A percentile compares a stretch with the other conserved stretches of the same genome.
Conservation (phyloP, 495 filamentous ascomycete species). For the Penicillium ucsense region DNA sequence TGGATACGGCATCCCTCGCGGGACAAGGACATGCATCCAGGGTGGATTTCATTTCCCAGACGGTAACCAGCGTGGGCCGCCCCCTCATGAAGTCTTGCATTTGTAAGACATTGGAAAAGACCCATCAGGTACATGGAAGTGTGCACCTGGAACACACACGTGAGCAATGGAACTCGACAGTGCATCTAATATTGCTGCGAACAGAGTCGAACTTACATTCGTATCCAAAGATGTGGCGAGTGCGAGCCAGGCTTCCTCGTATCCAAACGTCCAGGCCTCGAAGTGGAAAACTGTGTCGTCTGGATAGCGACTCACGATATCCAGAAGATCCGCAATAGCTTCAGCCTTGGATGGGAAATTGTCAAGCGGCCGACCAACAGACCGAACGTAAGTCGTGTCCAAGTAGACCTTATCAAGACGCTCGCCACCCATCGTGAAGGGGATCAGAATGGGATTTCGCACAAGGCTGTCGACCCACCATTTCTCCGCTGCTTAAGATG, state of each 20-base stretch:
- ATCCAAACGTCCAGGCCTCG: slow-evolving; percentile 87
- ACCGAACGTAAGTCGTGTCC: slow-evolving; percentile 66
- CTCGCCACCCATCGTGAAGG: slow-evolving; percentile 59
- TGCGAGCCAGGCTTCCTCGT: slow-evolving; percentile 85
- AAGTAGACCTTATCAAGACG: slow-evolving; percentile 73
- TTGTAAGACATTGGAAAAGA: slow-evolving; percentile 58
- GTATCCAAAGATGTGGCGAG: slow-evolving; percentile 59
- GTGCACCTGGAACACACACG: slow-evolving; percentile 48
- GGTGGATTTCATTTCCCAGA: slow-evolving; percentile 59
- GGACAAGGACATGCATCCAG: slow-evolving; percentile 61
- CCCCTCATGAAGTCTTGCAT: slow-evolving; percentile 42
- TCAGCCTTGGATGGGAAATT: slow-evolving; percentile 54
- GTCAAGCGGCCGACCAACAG: slow-evolving; percentile 31
- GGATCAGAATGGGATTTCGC: slow-evolving; percentile 63
- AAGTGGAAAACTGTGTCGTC: slow-evolving; percentile 73
- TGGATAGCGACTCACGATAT: slow-evolving; percentile 60
- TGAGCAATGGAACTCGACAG: too few relatives aligned
- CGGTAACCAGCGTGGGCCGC: slow-evolving; percentile 65
- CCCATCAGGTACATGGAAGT: slow-evolving; percentile 70
- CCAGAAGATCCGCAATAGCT: slow-evolving; percentile 64
- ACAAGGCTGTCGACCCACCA: slow-evolving; percentile 61
- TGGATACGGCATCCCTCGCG: slow-evolving; percentile 57
- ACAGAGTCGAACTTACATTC: slow-evolving; percentile 34
- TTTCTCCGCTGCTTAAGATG: slow-evolving; percentile 37
- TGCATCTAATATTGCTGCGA: too few relatives aligned